These are phyloP conservation scores for Gautieria morchelliformis DNA, from an alignment of 768 basidiomycete species.

Conservation along the genomic window DNA sequence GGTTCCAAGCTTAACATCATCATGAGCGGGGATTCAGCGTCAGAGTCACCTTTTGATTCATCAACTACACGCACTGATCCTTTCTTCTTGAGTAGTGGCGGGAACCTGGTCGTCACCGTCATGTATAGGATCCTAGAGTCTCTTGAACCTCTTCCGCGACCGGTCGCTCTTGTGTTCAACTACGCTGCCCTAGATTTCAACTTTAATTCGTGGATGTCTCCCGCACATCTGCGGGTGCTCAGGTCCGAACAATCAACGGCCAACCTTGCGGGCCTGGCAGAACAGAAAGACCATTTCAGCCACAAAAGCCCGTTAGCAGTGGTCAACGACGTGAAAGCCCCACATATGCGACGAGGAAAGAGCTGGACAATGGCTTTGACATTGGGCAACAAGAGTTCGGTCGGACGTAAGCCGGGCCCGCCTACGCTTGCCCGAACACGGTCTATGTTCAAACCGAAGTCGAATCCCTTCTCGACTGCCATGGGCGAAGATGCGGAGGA, in stretches of 20 bases:
- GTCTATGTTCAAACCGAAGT: constrained; percentile 10
- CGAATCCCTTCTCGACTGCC: constrained; percentile 12
- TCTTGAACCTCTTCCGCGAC: constrained; percentile 48
- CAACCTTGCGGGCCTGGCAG: constrained; percentile 62
- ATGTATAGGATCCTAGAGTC: constrained; percentile 79
- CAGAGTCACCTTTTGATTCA: constrained; percentile 26
- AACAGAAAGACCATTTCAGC: constrained; percentile 79
- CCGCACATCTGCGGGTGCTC: constrained; percentile 71
- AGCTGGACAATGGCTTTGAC: constrained; percentile 28
- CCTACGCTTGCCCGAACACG: constrained; percentile 16
- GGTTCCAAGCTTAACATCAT: constrained; percentile 72
- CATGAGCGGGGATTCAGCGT: constrained; percentile 96
- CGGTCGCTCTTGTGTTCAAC: constrained; percentile 75
- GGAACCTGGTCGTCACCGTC: constrained; percentile 74
- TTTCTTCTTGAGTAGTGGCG: constrained; percentile 49
- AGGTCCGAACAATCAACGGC: constrained; percentile 82
- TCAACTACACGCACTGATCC: constrained; percentile 7
- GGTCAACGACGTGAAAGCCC: constrained; percentile 59
- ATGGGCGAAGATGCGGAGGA: neutral
- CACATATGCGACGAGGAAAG: constrained; percentile 25
- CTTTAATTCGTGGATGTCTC: constrained; percentile 95
- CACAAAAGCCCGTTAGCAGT: constrained; percentile 88
- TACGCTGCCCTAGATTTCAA: constrained; percentile 96
- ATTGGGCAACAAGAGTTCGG: neutral
- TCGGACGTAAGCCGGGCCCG: constrained; percentile 14